phyloP scores from a whole-genome alignment of 176 grass and related monocot species.

The Aegilops umbellulata region DNA sequence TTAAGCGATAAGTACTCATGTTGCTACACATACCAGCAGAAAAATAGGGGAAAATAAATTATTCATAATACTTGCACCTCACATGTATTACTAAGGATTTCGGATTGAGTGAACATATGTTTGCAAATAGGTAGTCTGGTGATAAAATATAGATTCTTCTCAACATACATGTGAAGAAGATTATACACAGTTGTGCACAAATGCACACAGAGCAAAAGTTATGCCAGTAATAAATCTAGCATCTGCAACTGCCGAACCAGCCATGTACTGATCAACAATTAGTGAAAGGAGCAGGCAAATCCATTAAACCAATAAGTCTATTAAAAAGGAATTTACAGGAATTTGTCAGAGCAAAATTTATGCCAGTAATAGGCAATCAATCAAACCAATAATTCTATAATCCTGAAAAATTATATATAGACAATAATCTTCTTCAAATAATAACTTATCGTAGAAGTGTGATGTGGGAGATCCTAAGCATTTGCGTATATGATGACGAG shows the following conservation, averaged over 20 bases:
- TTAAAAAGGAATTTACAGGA: background rate
- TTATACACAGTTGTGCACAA: background rate
- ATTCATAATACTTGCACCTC: background rate
- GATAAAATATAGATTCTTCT: too few relatives aligned
- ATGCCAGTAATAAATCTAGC: background rate
- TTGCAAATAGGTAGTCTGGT: background rate
- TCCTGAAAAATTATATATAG: too few relatives aligned
- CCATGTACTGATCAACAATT: background rate
- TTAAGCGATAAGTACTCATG: background rate
- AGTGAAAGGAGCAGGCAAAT: background rate
- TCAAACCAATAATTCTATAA: too few relatives aligned
- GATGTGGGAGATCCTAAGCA: background rate
- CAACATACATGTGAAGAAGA: background rate
- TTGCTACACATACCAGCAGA: background rate
- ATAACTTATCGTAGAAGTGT: background rate
- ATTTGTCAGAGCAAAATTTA: too few relatives aligned
- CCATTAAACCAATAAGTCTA: background rate
- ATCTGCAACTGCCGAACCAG: constrained; percentile 1
- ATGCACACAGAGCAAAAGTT: background rate
- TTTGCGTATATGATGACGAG: constrained; percentile 12
- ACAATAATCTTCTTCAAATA: background rate
- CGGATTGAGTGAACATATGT: background rate
- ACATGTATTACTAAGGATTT: background rate
- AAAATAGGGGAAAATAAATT: background rate
- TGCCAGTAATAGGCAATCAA: too few relatives aligned